Evolutionary conservation across 2,329 filamentous ascomycete species (phyloP), one percentile per base, ranked within the genome.

Genomic region (Clonostachys chloroleuca): DNA sequence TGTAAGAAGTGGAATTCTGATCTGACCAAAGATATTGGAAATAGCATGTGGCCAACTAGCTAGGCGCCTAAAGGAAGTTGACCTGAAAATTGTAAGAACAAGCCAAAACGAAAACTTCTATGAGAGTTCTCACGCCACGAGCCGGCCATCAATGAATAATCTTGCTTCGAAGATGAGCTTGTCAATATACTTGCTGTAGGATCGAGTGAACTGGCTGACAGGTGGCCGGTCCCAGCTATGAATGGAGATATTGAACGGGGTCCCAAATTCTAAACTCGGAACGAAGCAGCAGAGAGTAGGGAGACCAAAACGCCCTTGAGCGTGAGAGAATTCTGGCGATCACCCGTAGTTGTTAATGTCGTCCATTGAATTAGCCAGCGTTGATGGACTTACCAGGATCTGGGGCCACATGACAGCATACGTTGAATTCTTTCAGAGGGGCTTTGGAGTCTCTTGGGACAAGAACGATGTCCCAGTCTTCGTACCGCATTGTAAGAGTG

Each of bases 401-500:
- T 6, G 73, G 69, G n/a, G 84, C 77, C 34, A 86, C 81, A 61
- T 87, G 86, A 62, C 88, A 95, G 51, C 81, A 76, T 8, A 88
- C 89, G 59, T 83, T 85, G 74, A 94, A 95, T 66, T 95, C 90
- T 64, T 89, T 87, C 47, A 92, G 66, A 1, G 90, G 90, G 12
- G 86, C 62, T 56, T 82, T 84, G 56, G 76, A 83, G 51, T 78
- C 76, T 51, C 65, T 66, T 0, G 88, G 85, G 62, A 95, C 95
- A 51, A 95, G 73, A 40, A 95, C 80, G 47, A 94, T 79, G 59
- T 95, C 90, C 90, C 89, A 95, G 59, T 89, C 83, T 56, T 89
- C 80, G 74, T 87, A 95, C 49, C 89, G 84, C 90, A 95, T 95
- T 52, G 56, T 75, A 65, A 46, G 44, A 40, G 9, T 37, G 20